phyloP scores from a whole-genome alignment of 345 rosid genomes.

The Eucalyptus sideroxylon region DNA sequence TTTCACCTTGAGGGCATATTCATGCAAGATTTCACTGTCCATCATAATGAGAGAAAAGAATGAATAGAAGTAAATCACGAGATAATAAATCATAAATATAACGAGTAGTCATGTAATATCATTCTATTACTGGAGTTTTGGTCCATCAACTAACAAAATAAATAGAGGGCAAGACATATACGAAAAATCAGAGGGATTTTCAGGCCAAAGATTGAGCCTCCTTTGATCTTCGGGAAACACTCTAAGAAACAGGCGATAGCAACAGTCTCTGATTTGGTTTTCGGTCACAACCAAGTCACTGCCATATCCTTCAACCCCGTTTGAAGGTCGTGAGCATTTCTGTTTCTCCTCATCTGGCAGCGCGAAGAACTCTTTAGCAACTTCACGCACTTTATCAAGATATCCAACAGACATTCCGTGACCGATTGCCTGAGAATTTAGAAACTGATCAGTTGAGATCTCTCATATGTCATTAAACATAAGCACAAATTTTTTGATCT shows the following conservation, averaged over 20 bases:
- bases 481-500: neutral
- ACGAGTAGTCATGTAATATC: no score
- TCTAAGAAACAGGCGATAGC: slow-evolving; percentile 24
- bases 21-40: slow-evolving; percentile 14
- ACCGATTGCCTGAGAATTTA: slow-evolving; percentile 11
- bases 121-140: neutral
- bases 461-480: neutral
- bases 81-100: neutral
- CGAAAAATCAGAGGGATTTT: slow-evolving; percentile 28
- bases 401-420: slow-evolving; percentile 34
- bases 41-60: neutral
- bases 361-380: slow-evolving; percentile 19
- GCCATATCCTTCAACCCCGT: slow-evolving; percentile 31
- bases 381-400: slow-evolving; percentile 21
- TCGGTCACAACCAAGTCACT: slow-evolving; percentile 27
- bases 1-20: slow-evolving; percentile 10
- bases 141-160: neutral
- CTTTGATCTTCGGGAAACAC: slow-evolving; percentile 26
- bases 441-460: neutral
- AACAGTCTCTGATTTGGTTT: slow-evolving; percentile 39
- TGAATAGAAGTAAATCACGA: neutral
- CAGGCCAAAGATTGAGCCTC: slow-evolving; percentile 32
- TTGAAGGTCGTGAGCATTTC: slow-evolving; percentile 13
- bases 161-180: neutral
- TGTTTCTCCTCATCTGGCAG: slow-evolving; percentile 29